A percentile compares a stretch with the other conserved stretches of the same genome.
Conservation (phyloP, 257 asterid genomes). For the Gynochthodes officinalis region DNA sequence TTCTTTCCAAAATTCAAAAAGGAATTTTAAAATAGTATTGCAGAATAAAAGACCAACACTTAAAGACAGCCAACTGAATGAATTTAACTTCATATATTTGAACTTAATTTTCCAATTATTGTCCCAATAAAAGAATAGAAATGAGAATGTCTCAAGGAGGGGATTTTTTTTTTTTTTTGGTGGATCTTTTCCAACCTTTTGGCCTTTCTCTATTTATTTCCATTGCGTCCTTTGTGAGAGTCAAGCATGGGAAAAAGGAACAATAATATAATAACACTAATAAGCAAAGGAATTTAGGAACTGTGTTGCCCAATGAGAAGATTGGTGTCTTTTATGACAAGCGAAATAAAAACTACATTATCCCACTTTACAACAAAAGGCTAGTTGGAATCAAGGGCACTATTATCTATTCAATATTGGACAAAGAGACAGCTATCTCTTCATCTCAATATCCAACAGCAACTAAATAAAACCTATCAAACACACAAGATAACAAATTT, state of each 20-base stretch:
- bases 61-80: no score
- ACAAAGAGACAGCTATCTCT: background rate
- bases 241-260: background rate
- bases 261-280: background rate
- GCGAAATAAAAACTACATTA: no score
- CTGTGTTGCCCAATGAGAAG: background rate
- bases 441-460: background rate
- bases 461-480: background rate
- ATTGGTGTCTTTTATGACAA: no score
- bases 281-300: background rate
- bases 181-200: background rate
- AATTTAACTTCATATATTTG: no score
- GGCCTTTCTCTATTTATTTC: background rate
- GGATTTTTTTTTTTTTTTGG: no score
- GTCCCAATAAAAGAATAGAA: no score
- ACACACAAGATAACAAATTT: background rate
- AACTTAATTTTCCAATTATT: no score
- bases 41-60: background rate
- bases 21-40: background rate
- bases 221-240: background rate
- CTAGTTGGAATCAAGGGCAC: background rate
- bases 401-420: background rate
- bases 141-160: no score
- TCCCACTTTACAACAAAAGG: no score
- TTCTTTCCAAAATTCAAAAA: background rate